Evolutionary conservation across 2,329 filamentous ascomycete species (phyloP), one percentile per base, ranked within the genome.

Genomic region (Calonectria crousiana): DNA sequence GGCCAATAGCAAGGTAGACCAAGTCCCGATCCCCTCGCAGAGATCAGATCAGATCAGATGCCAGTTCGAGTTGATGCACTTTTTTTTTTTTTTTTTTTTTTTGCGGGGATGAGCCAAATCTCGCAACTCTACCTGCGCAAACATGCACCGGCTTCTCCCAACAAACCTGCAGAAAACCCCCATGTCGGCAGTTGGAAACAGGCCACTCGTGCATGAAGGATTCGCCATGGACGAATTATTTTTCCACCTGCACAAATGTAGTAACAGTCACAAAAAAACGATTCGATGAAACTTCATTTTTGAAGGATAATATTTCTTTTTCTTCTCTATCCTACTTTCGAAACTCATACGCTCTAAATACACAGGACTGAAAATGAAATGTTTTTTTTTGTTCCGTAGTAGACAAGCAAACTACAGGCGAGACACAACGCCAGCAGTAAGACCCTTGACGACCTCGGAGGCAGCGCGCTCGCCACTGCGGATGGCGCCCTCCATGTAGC

Each of bases 401-500:
- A 47, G 2, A 13, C 20, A 10, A 30, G n/a, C 6, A 32, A 23
- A 30, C 30, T 53, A 76, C 41, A 76, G 71, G 20, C 75, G 66
- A 6, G 75, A 71, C 13, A 74, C 74, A 49, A 69, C 28, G 16
- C 73, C 70, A 6, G 56, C 64, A 34, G 49, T 72, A 51, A 77
- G 41, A 2, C 64, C 72, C 69, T 76, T 70, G 23, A 76, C 64
- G 11, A 81, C 78, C 62, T 81, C 79, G 6, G 34, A 58, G 11
- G 77, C 79, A 6, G 70, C 78, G 18, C 76, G 51, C 69, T 76
- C 74, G n/a, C 79, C 79, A 2, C 73, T 75, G 10, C 76, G 69
- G 18, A 81, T 49, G 13, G 79, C 79, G 1, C 79, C 79, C 67
- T 81, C 79, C 79, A 81, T 80, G 53, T 81, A 81, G 5, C 79